Conservation (phyloP, 805 yeast species). For the Lipomyces oligophaga region DNA sequence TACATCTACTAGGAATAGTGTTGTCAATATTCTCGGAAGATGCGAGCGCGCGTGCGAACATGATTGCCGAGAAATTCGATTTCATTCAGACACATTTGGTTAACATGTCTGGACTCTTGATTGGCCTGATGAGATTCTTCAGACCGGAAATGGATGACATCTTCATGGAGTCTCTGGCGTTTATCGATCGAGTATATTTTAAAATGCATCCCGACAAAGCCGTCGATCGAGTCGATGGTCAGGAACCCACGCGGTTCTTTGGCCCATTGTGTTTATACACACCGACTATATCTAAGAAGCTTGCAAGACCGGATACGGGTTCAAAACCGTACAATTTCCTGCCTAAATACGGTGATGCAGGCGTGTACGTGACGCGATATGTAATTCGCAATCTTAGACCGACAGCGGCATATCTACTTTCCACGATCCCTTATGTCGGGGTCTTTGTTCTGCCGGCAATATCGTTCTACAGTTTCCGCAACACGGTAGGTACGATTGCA, state of each 20-base stretch:
- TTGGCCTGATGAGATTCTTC: conserved; percentile 40
- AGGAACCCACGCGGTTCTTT: conserved; percentile 15
- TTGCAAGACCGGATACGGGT: not conserved
- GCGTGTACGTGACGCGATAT: conserved; percentile 35
- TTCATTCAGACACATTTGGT: conserved; percentile 42
- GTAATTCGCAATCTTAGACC: conserved; percentile 34
- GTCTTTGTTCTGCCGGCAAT: conserved; percentile 42
- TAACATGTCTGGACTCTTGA: conserved; percentile 43
- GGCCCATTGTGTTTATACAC: conserved; percentile 20
- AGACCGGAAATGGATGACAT: conserved; percentile 43
- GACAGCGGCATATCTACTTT: conserved; percentile 37
- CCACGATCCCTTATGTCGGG: conserved; percentile 45
- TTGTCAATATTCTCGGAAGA: no score
- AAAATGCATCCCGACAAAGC: conserved; percentile 42
- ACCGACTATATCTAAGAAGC: not conserved
- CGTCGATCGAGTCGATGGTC: not conserved
- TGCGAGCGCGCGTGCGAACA: conserved; percentile 12
- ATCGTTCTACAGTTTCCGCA: conserved; percentile 45
- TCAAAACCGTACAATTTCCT: not conserved
- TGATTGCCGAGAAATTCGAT: conserved; percentile 37
- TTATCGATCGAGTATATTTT: conserved; percentile 41
- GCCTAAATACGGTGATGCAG: conserved; percentile 10
- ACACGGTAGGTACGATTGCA: conserved; percentile 46
- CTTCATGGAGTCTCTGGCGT: conserved; percentile 41
- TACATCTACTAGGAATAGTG: no score